Evolutionary conservation across 768 basidiomycete species (phyloP).

Genomic region (Suillus ampliporus): DNA sequence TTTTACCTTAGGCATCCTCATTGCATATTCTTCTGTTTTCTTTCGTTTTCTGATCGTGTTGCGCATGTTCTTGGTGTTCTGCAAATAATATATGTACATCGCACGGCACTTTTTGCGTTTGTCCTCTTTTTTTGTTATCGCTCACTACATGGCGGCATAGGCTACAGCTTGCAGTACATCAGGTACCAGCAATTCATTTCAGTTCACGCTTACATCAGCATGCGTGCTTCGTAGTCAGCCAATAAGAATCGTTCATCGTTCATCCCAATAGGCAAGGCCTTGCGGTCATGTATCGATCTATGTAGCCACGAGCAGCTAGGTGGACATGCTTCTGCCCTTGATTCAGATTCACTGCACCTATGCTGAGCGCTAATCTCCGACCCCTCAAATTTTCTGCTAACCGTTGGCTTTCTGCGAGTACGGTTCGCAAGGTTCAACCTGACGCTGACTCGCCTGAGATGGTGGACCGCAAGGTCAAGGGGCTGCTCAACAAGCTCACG

Average conservation of each 20-base stretch:
- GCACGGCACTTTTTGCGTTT: conserved; percentile 22
- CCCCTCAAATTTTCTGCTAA: conserved; percentile 83
- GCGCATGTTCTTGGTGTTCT: conserved; percentile 31
- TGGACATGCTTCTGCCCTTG: conserved; percentile 42
- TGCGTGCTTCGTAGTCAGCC: not conserved
- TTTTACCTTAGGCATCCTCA: not conserved
- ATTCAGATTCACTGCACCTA: conserved; percentile 31
- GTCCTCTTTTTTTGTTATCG: conserved; percentile 21
- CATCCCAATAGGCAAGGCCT: too few species aligned
- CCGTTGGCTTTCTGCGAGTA: conserved; percentile 69
- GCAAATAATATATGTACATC: conserved; percentile 35
- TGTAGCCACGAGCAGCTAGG: not conserved
- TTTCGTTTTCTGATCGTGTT: conserved; percentile 32
- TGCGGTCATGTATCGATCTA: not conserved
- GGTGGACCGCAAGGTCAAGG: conserved; percentile 93
- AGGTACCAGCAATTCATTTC: conserved; percentile 10
- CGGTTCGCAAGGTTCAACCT: conserved; percentile 47
- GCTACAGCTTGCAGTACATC: conserved; percentile 45
- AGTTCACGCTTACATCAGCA: conserved; percentile 6
- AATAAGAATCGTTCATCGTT: too few species aligned
- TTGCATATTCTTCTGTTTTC: conserved; percentile 15
- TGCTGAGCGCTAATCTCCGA: conserved; percentile 48
- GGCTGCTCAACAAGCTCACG: conserved; percentile 92
- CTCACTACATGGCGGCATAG: conserved; percentile 22
- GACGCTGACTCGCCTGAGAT: conserved; percentile 79